Conservation (phyloP, 2,329 filamentous ascomycete genomes). For the Penicillium sp. region DNA sequence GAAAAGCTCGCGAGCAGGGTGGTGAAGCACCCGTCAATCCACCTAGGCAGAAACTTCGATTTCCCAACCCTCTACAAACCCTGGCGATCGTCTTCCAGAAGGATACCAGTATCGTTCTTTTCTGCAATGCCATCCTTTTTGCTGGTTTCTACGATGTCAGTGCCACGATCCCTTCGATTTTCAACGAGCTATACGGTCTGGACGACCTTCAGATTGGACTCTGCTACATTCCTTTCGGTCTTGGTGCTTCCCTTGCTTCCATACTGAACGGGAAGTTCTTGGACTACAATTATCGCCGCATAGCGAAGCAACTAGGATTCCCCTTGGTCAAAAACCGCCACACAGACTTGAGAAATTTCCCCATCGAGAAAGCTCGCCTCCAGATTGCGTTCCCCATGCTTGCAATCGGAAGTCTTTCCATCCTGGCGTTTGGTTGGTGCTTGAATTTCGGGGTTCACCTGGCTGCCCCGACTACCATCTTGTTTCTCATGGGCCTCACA, state of each 20-base stretch:
- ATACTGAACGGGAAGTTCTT: constrained; percentile 44
- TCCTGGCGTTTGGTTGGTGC: constrained; percentile 48
- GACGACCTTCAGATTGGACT: constrained; percentile 46
- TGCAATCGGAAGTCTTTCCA: constrained; percentile 29
- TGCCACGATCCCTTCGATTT: constrained; percentile 42
- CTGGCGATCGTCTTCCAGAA: constrained; percentile 38
- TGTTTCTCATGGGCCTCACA: constrained; percentile 44
- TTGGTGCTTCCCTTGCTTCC: constrained; percentile 43
- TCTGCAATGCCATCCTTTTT: constrained; percentile 42
- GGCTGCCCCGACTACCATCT: constrained; percentile 40
- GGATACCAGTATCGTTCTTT: constrained; percentile 41
- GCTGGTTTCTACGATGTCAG: constrained; percentile 48
- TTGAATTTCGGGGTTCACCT: constrained; percentile 37
- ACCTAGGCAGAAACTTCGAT: constrained; percentile 27
- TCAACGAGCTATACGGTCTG: constrained; percentile 41
- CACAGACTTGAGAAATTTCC: constrained; percentile 43
- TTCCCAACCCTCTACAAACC: constrained; percentile 44
- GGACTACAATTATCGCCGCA: constrained; percentile 48
- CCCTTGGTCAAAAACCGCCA: constrained; percentile 37
- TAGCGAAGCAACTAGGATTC: constrained; percentile 35
- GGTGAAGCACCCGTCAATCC: constrained; percentile 8
- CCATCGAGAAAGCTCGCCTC: constrained; percentile 48
- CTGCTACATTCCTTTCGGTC: constrained; percentile 47
- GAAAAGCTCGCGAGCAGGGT: constrained; percentile 22
- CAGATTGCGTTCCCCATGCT: constrained; percentile 45